Evolutionary conservation across 768 basidiomycete genomes (phyloP).

Genomic region (Asterophora lycoperdoides): DNA sequence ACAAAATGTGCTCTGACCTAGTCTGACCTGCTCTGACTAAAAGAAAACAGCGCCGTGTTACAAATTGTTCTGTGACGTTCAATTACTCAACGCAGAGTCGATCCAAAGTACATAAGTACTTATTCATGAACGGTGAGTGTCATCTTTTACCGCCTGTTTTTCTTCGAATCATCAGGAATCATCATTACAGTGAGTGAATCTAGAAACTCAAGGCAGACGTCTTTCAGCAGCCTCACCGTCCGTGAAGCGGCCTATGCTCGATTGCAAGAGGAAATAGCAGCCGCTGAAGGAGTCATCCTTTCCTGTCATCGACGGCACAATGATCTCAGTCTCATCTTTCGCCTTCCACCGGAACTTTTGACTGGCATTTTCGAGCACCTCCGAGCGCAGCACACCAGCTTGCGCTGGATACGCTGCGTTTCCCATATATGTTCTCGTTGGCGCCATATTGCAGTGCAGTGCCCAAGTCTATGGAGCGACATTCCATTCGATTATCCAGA

Average conservation of each 20-base stretch:
- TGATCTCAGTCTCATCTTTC: not conserved
- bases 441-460: slow-evolving; percentile 2
- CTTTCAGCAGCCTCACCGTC: slow-evolving; percentile 2
- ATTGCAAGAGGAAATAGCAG: not conserved
- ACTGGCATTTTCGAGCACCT: not conserved
- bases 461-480: slow-evolving; percentile 1
- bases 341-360: slow-evolving; percentile 5
- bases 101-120: too few relatives aligned
- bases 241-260: slow-evolving; percentile 1
- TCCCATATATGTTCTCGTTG: slow-evolving; percentile 2
- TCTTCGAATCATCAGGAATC: too few relatives aligned
- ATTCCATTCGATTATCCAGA: not conserved
- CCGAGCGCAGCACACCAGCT: not conserved
- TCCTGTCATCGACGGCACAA: not conserved
- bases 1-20: too few relatives aligned
- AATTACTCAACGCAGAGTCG: too few relatives aligned
- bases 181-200: too few relatives aligned
- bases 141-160: too few relatives aligned
- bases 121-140: too few relatives aligned
- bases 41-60: too few relatives aligned
- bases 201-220: too few relatives aligned
- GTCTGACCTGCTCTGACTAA: too few relatives aligned
- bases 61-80: too few relatives aligned
- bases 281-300: not conserved
- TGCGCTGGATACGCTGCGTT: not conserved